A percentile compares a stretch with the other conserved stretches of the same genome.
phyloP scores from a whole-genome alignment of 2,329 filamentous ascomycete genomes.

The Grosmannia serpens region DNA sequence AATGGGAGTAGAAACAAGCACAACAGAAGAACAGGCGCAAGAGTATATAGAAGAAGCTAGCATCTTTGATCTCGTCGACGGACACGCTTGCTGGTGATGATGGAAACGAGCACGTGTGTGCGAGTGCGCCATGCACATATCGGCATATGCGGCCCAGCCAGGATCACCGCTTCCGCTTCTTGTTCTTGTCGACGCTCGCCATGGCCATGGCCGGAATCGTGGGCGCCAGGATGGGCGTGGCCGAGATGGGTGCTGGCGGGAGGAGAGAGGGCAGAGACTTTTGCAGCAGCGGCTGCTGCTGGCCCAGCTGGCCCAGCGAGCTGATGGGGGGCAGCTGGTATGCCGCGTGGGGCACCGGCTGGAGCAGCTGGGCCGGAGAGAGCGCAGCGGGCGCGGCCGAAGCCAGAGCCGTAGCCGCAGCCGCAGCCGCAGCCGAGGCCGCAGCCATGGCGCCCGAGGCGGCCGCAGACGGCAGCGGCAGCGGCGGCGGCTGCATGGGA shows the following conservation, averaged over 20 bases:
- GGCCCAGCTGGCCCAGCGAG: constrained; percentile 11
- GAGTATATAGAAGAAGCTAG: neutral
- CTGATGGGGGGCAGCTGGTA: constrained; percentile 10
- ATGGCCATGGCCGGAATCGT: constrained; percentile 10
- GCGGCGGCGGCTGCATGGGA: constrained; percentile 11
- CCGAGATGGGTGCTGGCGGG: constrained; percentile 32
- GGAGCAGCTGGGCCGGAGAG: neutral
- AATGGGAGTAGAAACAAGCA: neutral
- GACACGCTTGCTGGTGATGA: too few species aligned
- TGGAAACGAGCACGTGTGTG: too few species aligned
- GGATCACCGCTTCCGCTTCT: constrained; percentile 49
- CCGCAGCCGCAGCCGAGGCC: neutral
- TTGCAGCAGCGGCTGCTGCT: neutral
- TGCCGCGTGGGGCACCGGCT: neutral
- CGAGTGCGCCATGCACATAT: neutral
- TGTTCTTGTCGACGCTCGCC: constrained; percentile 36
- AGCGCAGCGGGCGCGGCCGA: neutral
- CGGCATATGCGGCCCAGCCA: neutral
- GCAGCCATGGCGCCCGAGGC: too few species aligned
- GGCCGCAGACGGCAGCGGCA: constrained; percentile 18
- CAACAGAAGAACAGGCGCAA: neutral
- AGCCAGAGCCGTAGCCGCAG: neutral
- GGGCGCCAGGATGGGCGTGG: constrained; percentile 16
- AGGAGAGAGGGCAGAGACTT: constrained; percentile 21
- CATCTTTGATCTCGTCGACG: neutral